Percentiles rank a stretch among this genome's conserved stretches.
Evolutionary conservation across 306 rosid species (phyloP).

Genomic region (Macrotyloma uniflorum): DNA sequence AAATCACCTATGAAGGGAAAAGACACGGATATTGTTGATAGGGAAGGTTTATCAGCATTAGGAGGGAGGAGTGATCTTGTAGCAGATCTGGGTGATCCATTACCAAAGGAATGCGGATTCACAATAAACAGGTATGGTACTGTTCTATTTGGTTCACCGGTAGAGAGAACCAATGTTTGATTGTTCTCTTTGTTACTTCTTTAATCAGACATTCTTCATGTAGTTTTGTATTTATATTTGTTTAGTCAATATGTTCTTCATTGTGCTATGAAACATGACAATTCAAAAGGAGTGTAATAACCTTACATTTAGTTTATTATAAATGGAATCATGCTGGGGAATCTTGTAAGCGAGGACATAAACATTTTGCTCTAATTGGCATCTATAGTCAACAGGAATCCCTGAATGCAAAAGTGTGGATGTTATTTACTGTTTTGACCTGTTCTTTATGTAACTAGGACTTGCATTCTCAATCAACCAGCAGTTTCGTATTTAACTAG

Average conservation of each 20-base stretch:
- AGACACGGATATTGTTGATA: slow-evolving; percentile 48
- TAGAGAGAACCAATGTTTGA: not conserved
- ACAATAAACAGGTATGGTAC: slow-evolving; percentile 55
- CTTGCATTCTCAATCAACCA: slow-evolving; percentile 8
- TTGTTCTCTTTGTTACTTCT: slow-evolving; percentile 31
- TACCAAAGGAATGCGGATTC: slow-evolving; percentile 47
- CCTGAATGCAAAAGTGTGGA: slow-evolving; percentile 18
- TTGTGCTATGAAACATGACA: slow-evolving; percentile 2
- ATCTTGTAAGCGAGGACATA: slow-evolving; percentile 9
- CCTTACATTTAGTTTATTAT: slow-evolving; percentile 17
- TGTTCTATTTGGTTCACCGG: slow-evolving; percentile 27
- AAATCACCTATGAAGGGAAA: slow-evolving; percentile 56
- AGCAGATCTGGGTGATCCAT: slow-evolving; percentile 47
- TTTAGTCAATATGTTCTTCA: slow-evolving; percentile 31
- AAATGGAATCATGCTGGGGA: not conserved
- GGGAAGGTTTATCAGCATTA: slow-evolving; percentile 44
- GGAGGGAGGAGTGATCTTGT: slow-evolving; percentile 57
- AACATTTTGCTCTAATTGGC: not conserved
- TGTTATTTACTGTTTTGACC: slow-evolving; percentile 10
- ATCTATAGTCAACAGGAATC: slow-evolving; percentile 13
- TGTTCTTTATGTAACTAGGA: slow-evolving; percentile 6
- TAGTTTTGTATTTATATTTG: slow-evolving; percentile 23
- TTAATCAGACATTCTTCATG: slow-evolving; percentile 17
- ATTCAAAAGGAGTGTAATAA: not conserved
- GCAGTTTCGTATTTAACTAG: slow-evolving; percentile 7